Evolutionary conservation across 108 stramenopile genomes (phyloP).

Genomic region (Nitzschia putrida): DNA sequence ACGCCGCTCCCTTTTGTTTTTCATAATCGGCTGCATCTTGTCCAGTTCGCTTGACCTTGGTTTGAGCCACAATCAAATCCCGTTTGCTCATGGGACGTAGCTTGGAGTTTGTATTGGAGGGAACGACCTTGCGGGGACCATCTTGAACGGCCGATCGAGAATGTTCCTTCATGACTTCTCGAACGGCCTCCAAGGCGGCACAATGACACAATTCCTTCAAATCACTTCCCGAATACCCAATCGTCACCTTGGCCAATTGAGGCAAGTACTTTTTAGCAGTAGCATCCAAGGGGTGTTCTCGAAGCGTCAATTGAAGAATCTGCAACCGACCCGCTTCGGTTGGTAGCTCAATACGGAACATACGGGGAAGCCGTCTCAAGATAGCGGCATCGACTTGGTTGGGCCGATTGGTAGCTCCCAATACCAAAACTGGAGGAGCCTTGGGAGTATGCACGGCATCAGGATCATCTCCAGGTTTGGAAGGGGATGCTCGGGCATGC

Average conservation of each 20-base stretch:
- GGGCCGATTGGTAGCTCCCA: constrained; percentile 96
- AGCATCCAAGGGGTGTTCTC: constrained; percentile 48
- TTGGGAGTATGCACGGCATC: constrained; percentile 22
- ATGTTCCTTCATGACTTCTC: constrained; percentile 74
- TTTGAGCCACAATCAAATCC: constrained; percentile 67
- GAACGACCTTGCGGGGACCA: background rate
- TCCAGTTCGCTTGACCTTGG: constrained; percentile 80
- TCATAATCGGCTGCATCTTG: constrained; percentile 68
- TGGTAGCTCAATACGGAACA: constrained; percentile 86
- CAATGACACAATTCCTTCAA: constrained; percentile 94
- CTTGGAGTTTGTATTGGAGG: constrained; percentile 6
- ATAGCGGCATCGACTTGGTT: constrained; percentile 93
- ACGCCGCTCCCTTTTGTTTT: background rate
- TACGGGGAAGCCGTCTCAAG: constrained; percentile 90
- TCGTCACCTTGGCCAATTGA: constrained; percentile 61
- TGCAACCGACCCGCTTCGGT: constrained; percentile 62
- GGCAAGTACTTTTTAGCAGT: constrained; percentile 54
- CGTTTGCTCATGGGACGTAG: constrained; percentile 61
- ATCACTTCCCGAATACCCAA: constrained; percentile 93
- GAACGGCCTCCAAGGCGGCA: constrained; percentile 83
- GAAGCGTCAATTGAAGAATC: constrained; percentile 80
- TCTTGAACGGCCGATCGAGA: constrained; percentile 54
- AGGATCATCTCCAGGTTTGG: background rate
- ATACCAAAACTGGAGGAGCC: constrained; percentile 66
- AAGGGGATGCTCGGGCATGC: constrained; percentile 10